Evolutionary conservation across 164 flowering plant species (phyloP).

Genomic region (Stephania japonica): DNA sequence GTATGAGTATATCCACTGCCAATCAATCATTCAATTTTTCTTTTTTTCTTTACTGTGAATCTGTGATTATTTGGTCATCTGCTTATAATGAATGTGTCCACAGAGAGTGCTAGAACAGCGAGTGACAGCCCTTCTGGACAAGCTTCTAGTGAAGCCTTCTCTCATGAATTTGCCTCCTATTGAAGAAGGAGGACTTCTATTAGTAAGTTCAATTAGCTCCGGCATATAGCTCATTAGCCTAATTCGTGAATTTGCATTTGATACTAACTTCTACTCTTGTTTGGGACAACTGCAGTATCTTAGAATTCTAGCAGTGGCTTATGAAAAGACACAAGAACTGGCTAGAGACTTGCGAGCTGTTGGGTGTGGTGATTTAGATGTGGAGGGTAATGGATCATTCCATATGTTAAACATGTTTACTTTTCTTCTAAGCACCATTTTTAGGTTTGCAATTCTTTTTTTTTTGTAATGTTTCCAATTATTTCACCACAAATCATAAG

Average conservation of each 20-base stretch:
- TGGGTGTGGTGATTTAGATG: conserved; percentile 98
- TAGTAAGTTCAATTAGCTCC: conserved; percentile 49
- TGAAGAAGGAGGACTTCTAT: conserved; percentile 85
- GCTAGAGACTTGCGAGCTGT: conserved; percentile 82
- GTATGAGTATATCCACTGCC: background rate
- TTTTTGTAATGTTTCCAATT: background rate
- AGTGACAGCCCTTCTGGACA: conserved; percentile 83
- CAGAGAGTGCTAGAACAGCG: conserved; percentile 96
- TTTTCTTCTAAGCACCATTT: background rate
- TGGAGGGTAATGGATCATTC: conserved; percentile 58
- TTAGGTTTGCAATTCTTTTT: background rate
- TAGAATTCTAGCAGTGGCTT: conserved; percentile 90
- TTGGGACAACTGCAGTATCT: conserved; percentile 66
- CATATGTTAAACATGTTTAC: background rate
- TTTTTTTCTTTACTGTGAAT: background rate
- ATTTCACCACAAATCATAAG: background rate
- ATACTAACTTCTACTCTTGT: conserved; percentile 21
- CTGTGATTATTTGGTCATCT: background rate
- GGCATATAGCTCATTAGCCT: background rate
- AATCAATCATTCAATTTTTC: background rate
- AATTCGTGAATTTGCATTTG: conserved; percentile 10
- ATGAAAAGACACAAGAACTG: conserved; percentile 94
- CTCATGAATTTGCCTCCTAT: conserved; percentile 76
- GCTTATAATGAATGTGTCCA: conserved; percentile 5
- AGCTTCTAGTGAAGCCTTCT: conserved; percentile 80